Percentiles rank a stretch among this genome's conserved stretches.
Conservation (phyloP, 2,329 filamentous ascomycete species). For the Pseudogymnoascus sp. region DNA sequence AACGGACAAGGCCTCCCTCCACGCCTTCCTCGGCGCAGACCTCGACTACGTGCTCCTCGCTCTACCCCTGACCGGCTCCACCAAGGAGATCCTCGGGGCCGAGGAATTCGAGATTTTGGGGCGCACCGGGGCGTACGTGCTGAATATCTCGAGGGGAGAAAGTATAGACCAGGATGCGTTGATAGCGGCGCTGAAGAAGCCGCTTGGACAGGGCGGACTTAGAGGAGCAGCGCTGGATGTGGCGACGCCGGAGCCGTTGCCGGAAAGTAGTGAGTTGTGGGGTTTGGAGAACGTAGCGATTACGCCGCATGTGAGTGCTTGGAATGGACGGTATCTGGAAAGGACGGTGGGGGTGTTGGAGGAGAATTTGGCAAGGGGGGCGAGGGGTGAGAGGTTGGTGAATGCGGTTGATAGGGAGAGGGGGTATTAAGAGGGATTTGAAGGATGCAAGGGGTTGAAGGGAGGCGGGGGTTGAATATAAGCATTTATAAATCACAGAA, state of each 20-base stretch:
- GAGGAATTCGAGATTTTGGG: conserved; percentile 30
- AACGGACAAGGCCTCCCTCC: conserved; percentile 23
- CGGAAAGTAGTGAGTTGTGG: conserved; percentile 52
- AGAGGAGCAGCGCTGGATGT: conserved; percentile 59
- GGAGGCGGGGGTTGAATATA: background rate
- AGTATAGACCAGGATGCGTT: conserved; percentile 54
- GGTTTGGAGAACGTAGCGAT: conserved; percentile 51
- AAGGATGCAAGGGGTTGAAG: background rate
- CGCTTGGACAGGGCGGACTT: conserved; percentile 35
- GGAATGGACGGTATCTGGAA: conserved; percentile 44
- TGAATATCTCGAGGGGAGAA: conserved; percentile 55
- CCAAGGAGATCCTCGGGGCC: conserved; percentile 32
- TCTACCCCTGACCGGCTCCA: conserved; percentile 29
- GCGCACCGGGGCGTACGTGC: conserved; percentile 42
- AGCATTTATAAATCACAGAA: background rate
- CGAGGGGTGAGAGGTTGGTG: conserved; percentile 45
- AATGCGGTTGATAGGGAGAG: conserved; percentile 53
- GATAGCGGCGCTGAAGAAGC: conserved; percentile 39
- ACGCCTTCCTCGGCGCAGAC: conserved; percentile 28
- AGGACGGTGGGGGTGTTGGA: conserved; percentile 49
- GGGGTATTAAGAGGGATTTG: conserved; percentile 42
- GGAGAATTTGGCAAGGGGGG: conserved; percentile 44
- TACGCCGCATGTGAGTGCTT: conserved; percentile 55
- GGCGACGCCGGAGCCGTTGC: conserved; percentile 59
- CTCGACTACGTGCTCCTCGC: conserved; percentile 32